A percentile compares a stretch with the other conserved stretches of the same genome.
Conservation (phyloP, 257 asterid genomes). For the Gentiana straminea region DNA sequence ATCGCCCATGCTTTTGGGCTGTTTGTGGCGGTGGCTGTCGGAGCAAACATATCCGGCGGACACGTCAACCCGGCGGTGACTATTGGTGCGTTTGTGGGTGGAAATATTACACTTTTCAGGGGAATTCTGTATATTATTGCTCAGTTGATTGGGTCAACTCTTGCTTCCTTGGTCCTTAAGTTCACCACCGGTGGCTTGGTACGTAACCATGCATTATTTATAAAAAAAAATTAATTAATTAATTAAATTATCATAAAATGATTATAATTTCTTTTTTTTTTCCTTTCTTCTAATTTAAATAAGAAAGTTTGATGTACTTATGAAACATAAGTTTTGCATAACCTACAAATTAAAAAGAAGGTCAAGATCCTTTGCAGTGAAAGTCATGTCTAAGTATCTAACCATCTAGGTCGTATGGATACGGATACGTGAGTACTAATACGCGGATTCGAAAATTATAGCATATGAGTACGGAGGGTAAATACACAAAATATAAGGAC, state of each 20-base stretch:
- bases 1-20: constrained; percentile 42
- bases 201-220: constrained; percentile 4
- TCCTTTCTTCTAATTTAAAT: neutral
- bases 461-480: too few species aligned
- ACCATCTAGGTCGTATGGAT: too few species aligned
- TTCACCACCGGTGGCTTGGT: constrained; percentile 50
- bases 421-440: too few species aligned
- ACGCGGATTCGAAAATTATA: too few species aligned
- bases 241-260: neutral
- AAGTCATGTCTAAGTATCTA: too few species aligned
- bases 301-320: too few species aligned
- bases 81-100: constrained; percentile 53
- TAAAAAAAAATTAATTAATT: too few species aligned
- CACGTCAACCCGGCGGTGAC: constrained; percentile 74
- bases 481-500: too few species aligned
- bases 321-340: too few species aligned
- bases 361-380: too few species aligned
- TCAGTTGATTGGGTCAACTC: constrained; percentile 47
- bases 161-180: constrained; percentile 47
- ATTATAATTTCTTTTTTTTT: neutral
- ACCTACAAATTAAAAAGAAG: too few species aligned
- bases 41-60: constrained; percentile 61
- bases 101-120: constrained; percentile 48
- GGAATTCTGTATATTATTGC: constrained; percentile 49
- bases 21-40: constrained; percentile 37